Evolutionary conservation across 768 basidiomycete species (phyloP), one percentile per base, ranked within the genome.

Genomic region (Cystofilobasidium capitatum): DNA sequence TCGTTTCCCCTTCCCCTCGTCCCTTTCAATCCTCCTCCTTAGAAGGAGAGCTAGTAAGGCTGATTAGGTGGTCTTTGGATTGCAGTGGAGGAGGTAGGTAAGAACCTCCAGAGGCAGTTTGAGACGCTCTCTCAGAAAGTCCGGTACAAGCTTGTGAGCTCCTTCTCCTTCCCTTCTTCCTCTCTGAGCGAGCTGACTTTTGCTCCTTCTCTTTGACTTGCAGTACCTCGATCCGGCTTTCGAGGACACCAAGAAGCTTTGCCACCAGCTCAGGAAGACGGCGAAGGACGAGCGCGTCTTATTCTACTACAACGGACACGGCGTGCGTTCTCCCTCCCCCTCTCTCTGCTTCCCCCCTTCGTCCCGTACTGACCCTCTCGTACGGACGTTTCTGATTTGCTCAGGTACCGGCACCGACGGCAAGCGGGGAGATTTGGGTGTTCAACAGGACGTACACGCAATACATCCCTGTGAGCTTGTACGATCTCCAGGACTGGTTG

Each of bases 221-320:
- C 62, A 91, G 69, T 88, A 91, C 72, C 82, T 96, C 40, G 96
- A 99, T 76, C 96, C 96, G 12, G 90, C 90, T 0, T 86, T 91
- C 70, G 93, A 97, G 73, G 94, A 98, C 72, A 82, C 94, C 44
- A 88, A 88, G 74, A 85, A 88, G 65, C 88, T 91, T 71, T 96
- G 91, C 73, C 81, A 85, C 65, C 85, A 82, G 26, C 78, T 94
- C 45, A 85, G 96, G 64, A 89, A 88, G 73, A 84, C 86, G 59
- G 92, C 94, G 1, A 91, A 91, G 76, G 88, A 92, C 42, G 96
- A 99, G 74, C 86, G 96, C 2, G 86, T 91, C 9, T 80, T 97
- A 35, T 94, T 98, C 78, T 91, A 98, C 78, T 99, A 98, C 79
- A 99, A 98, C 71, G 96, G 96, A 3, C 96, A 98, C 70, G 96